Conservation (phyloP, 257 asterid species). For the Solanum piurae region DNA sequence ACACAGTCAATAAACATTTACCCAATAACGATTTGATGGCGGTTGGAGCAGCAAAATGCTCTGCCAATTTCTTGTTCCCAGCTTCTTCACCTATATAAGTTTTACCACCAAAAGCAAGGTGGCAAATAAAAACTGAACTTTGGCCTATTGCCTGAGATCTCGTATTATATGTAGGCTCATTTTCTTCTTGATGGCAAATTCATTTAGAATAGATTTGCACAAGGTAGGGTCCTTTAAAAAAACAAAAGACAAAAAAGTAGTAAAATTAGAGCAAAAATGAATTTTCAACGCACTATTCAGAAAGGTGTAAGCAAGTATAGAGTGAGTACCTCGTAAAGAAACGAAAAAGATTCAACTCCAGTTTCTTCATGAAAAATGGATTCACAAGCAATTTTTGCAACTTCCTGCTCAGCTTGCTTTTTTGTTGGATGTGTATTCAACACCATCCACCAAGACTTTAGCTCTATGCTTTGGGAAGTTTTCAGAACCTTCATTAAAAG, state of each 20-base stretch:
- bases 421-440: neutral
- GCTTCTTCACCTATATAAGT: slow-evolving; percentile 10
- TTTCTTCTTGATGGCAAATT: slow-evolving; percentile 17
- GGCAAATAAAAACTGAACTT: slow-evolving; percentile 4
- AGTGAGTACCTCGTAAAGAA: slow-evolving; percentile 2
- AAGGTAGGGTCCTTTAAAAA: slow-evolving; percentile 3
- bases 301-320: neutral
- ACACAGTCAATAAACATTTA: neutral
- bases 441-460: slow-evolving; percentile 3
- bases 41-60: slow-evolving; percentile 8
- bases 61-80: slow-evolving; percentile 15
- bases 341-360: neutral
- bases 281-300: neutral
- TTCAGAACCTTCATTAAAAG: slow-evolving; percentile 6
- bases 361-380: neutral
- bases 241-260: neutral
- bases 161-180: slow-evolving; percentile 5
- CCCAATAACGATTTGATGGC: slow-evolving; percentile 16
- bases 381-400: slow-evolving; percentile 8
- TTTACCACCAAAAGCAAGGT: slow-evolving; percentile 2
- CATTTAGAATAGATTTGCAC: slow-evolving; percentile 19
- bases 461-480: slow-evolving; percentile 10
- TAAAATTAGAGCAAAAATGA: neutral
- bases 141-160: neutral
- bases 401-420: slow-evolving; percentile 12